These are phyloP conservation scores for Exutisphaerella laricina DNA, from an alignment of 2,329 filamentous ascomycete species.

Conservation along the genomic window DNA sequence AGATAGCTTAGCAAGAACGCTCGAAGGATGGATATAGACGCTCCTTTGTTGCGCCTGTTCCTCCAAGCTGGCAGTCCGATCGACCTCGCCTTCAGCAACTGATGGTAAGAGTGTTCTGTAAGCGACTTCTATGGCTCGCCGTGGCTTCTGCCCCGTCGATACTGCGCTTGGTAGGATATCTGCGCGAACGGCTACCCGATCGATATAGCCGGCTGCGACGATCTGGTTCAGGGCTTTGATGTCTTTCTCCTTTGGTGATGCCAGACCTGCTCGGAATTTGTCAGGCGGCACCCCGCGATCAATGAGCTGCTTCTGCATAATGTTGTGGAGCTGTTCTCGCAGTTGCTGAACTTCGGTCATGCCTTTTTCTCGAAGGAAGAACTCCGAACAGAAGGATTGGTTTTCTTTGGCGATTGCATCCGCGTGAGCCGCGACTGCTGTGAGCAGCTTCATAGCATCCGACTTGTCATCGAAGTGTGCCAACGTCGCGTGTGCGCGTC, in stretches of 20 bases:
- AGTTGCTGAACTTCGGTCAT: conserved; percentile 82
- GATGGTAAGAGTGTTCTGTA: conserved; percentile 80
- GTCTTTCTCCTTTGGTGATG: conserved; percentile 57
- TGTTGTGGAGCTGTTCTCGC: conserved; percentile 72
- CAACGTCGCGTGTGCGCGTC: conserved; percentile 71
- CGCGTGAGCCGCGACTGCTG: conserved; percentile 80
- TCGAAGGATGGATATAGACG: conserved; percentile 84
- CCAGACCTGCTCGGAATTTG: conserved; percentile 40
- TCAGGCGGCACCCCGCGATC: conserved; percentile 11
- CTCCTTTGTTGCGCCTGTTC: conserved; percentile 53
- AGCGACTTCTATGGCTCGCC: conserved; percentile 83
- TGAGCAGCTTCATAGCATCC: conserved; percentile 85
- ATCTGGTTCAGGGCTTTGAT: conserved; percentile 83
- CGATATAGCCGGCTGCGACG: conserved; percentile 84
- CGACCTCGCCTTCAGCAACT: conserved; percentile 29
- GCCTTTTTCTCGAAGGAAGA: conserved; percentile 82
- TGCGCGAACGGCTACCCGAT: conserved; percentile 86
- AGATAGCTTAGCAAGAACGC: conserved; percentile 64
- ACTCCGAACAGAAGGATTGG: conserved; percentile 63
- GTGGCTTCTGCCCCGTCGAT: conserved; percentile 56
- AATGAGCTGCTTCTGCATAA: conserved; percentile 52
- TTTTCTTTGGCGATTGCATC: conserved; percentile 38
- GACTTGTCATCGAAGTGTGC: conserved; percentile 74
- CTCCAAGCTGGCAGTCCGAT: conserved; percentile 27
- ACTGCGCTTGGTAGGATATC: conserved; percentile 66